Percentiles rank a stretch among this genome's conserved stretches.
phyloP scores from a whole-genome alignment of 768 basidiomycete species.

The Termitomyces sp. region DNA sequence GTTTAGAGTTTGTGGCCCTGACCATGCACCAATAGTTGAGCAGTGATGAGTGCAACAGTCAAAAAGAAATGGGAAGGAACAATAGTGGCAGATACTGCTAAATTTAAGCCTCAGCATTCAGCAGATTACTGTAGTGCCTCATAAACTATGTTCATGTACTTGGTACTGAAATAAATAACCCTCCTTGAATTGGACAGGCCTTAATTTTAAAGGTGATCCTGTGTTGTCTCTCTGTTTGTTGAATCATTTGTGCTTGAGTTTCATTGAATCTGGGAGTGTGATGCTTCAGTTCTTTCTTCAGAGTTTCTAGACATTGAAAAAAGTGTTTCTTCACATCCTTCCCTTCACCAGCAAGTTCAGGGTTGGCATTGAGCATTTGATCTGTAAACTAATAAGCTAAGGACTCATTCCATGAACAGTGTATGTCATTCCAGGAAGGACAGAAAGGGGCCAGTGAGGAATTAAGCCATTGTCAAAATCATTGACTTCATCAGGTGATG shows the following conservation, averaged over 20 bases:
- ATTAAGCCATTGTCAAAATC: not conserved
- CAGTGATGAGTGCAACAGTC: too few species aligned
- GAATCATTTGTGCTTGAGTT: not conserved
- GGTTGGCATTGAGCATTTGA: not conserved
- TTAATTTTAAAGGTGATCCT: too few species aligned
- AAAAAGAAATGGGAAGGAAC: too few species aligned
- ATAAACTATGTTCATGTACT: too few species aligned
- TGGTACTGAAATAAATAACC: too few species aligned
- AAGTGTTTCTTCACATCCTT: not conserved
- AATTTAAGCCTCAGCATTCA: too few species aligned
- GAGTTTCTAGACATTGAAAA: not conserved
- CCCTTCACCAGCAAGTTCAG: too few species aligned
- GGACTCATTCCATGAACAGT: not conserved
- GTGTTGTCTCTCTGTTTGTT: not conserved
- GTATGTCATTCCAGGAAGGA: not conserved
- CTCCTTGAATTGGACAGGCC: too few species aligned
- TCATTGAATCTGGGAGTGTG: not conserved
- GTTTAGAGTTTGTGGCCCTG: too few species aligned
- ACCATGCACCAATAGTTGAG: too few species aligned
- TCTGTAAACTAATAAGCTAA: not conserved
- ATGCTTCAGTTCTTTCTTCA: not conserved
- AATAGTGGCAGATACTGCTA: too few species aligned
- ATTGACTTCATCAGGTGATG: not conserved
- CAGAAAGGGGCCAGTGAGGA: not conserved
- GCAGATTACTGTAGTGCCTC: too few species aligned